Evolutionary conservation across 306 rosid genomes (phyloP).

Genomic region (Mimosa bimucronata): DNA sequence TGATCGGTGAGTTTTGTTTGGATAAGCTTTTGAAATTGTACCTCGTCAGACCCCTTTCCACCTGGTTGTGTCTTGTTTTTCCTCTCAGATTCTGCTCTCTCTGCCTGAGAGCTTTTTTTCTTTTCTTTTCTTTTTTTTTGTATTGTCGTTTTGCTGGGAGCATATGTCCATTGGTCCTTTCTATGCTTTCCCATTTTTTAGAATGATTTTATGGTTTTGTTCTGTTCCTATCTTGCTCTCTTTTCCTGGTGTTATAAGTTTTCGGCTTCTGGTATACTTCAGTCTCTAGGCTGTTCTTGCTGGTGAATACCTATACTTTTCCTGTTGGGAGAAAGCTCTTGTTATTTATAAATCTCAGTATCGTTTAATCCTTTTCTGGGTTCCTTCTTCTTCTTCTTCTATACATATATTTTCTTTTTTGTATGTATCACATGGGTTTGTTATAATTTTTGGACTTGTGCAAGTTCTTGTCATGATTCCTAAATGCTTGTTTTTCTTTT

Average conservation of each 20-base stretch:
- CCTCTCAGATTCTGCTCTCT: constrained; percentile 15
- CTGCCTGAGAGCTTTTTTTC: constrained; percentile 20
- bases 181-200: constrained; percentile 25
- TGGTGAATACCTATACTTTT: constrained; percentile 25
- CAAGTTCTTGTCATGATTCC: background rate
- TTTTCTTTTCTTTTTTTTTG: too few species aligned
- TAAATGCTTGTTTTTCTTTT: constrained; percentile 13
- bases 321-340: constrained; percentile 23
- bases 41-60: constrained; percentile 37
- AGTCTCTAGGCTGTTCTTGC: constrained; percentile 17
- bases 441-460: constrained; percentile 8
- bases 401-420: constrained; percentile 3
- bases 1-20: constrained; percentile 64
- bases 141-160: constrained; percentile 31
- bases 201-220: constrained; percentile 36
- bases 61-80: constrained; percentile 38
- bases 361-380: constrained; percentile 8
- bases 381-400: background rate
- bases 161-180: constrained; percentile 41
- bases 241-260: constrained; percentile 13
- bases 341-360: constrained; percentile 14
- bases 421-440: constrained; percentile 9
- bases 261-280: constrained; percentile 31
- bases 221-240: constrained; percentile 19
- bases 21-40: constrained; percentile 1